Evolutionary conservation across 1,139 yeast species (phyloP).

Genomic region (Debaryomyces robertsiae): DNA sequence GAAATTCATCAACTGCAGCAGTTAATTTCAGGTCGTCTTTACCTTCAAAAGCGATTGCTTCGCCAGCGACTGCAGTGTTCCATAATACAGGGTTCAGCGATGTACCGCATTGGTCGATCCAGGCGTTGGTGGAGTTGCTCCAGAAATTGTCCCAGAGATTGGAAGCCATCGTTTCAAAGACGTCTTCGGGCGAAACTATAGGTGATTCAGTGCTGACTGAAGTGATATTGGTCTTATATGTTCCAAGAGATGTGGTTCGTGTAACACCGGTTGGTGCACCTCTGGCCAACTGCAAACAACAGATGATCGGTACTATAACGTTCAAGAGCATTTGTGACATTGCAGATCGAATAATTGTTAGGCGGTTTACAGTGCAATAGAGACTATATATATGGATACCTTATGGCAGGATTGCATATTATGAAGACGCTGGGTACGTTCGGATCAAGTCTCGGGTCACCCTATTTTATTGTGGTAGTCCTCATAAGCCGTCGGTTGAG

Average conservation of each 20-base stretch:
- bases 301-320: neutral
- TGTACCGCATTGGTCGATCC: conserved; percentile 18
- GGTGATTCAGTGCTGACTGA: conserved; percentile 21
- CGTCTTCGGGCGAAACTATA: conserved; percentile 12
- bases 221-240: conserved; percentile 19
- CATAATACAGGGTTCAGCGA: conserved; percentile 23
- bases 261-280: conserved; percentile 5
- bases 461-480: too few relatives aligned
- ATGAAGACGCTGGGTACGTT: neutral
- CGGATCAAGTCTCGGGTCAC: too few relatives aligned
- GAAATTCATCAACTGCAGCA: conserved; percentile 14
- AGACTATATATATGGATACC: conserved; percentile 1
- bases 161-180: conserved; percentile 8
- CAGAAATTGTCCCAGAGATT: conserved; percentile 20
- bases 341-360: neutral
- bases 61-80: conserved; percentile 28
- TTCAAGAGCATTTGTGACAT: too few relatives aligned
- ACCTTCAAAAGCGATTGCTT: conserved; percentile 16
- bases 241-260: conserved; percentile 6
- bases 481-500: too few relatives aligned
- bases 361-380: conserved; percentile 2
- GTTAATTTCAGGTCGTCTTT: conserved; percentile 11
- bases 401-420: neutral
- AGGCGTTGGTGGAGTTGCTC: conserved; percentile 14
- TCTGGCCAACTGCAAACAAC: neutral